Percentiles rank a stretch among this genome's conserved stretches.
phyloP scores from a whole-genome alignment of 768 basidiomycete species.

The Leccinellum rugosiceps region DNA sequence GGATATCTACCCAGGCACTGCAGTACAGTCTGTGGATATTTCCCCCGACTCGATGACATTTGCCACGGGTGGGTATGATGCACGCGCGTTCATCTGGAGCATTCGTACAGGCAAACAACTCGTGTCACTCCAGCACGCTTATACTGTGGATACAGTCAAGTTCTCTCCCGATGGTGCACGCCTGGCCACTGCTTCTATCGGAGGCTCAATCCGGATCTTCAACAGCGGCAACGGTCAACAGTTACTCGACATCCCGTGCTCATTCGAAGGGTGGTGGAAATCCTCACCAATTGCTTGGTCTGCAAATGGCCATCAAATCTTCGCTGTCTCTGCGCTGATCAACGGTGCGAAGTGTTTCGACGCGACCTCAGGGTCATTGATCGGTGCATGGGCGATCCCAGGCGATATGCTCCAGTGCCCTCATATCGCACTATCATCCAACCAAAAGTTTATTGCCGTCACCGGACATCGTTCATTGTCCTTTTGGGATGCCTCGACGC shows the following conservation, averaged over 20 bases:
- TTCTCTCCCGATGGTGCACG: background rate
- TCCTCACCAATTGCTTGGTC: background rate
- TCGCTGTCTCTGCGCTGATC: background rate
- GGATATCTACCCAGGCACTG: background rate
- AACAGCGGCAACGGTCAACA: background rate
- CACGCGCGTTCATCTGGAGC: background rate
- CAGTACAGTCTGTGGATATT: background rate
- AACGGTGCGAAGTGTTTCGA: background rate
- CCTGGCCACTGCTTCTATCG: background rate
- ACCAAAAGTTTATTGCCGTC: background rate
- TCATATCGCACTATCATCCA: background rate
- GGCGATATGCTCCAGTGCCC: background rate
- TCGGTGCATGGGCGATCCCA: background rate
- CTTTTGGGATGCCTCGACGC: background rate
- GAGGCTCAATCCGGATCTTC: background rate
- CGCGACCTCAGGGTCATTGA: background rate
- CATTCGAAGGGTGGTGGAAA: background rate
- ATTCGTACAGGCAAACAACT: background rate
- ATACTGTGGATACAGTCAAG: background rate
- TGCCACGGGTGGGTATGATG: background rate
- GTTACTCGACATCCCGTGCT: background rate
- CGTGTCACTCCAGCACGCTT: background rate
- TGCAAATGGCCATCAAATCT: background rate
- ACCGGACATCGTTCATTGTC: background rate
- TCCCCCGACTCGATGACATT: background rate